These are phyloP conservation scores for Inosperma sp. DNA, from an alignment of 768 basidiomycete genomes.

Conservation along the genomic window DNA sequence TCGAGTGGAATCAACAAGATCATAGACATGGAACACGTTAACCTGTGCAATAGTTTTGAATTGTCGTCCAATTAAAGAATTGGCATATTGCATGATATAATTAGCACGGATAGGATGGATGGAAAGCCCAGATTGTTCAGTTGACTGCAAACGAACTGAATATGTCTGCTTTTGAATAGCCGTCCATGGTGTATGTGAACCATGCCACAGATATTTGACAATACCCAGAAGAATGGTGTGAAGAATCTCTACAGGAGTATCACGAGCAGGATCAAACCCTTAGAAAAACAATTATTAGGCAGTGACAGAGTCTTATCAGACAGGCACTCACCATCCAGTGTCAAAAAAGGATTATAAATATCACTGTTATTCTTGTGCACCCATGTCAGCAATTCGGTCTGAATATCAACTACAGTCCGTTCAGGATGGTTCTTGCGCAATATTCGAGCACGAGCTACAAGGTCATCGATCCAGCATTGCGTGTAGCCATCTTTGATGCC, in stretches of 20 bases:
- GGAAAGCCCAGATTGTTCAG: slow-evolving; percentile 33
- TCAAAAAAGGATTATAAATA: slow-evolving; percentile 17
- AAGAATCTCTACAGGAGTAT: slow-evolving; percentile 43
- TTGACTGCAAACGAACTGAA: slow-evolving; percentile 21
- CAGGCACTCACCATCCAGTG: slow-evolving; percentile 2
- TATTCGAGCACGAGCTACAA: slow-evolving; percentile 19
- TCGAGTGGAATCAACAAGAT: slow-evolving; percentile 25
- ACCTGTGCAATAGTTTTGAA: slow-evolving; percentile 33
- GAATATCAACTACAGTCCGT: slow-evolving; percentile 14
- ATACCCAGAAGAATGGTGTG: slow-evolving; percentile 43
- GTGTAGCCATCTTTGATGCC: slow-evolving; percentile 37
- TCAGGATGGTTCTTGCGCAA: slow-evolving; percentile 12
- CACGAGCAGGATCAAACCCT: slow-evolving; percentile 40
- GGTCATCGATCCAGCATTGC: slow-evolving; percentile 31
- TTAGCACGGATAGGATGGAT: slow-evolving; percentile 25
- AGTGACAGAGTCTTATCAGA: background rate
- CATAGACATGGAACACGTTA: slow-evolving; percentile 36
- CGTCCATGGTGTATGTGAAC: slow-evolving; percentile 17
- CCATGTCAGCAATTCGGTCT: slow-evolving; percentile 23
- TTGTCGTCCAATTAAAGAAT: slow-evolving; percentile 34
- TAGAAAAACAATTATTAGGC: slow-evolving; percentile 2
- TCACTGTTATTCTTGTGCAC: slow-evolving; percentile 16
- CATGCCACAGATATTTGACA: slow-evolving; percentile 47
- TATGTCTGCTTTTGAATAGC: slow-evolving; percentile 23
- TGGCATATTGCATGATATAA: slow-evolving; percentile 35